Base-by-base conservation (phyloP, 2,329 filamentous ascomycete genomes). In the Aspergillus thermomutatus region DNA sequence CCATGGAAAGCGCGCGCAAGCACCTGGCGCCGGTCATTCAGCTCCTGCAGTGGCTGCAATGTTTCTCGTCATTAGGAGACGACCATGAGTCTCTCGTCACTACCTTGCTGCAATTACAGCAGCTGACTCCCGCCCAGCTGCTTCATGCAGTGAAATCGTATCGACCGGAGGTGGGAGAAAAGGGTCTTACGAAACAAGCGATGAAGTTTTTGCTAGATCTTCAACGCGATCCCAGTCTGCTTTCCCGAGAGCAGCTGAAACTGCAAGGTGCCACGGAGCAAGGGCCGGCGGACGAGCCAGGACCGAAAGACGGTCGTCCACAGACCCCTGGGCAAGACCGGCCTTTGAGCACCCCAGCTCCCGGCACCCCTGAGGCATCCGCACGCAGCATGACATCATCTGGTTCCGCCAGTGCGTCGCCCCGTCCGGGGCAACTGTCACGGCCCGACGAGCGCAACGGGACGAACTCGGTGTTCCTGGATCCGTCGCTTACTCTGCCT, bases 31-130 rank as follows among this genome's bases (percentile, higher is more conserved):
- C 94, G 4, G 84, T 96, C 21, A 92, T 97, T 54, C 94, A 99
- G 73, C 81, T 99, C 2, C 80, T 99, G 5, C 94, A 99, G 74
- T 99, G 94, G 94, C 80, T 99, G 37, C 94, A 99, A 72, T 97
- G 92, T 73, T 97, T 97, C 75, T 97, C 94, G 1, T 96, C 92
- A 0, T 82, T 97, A 3, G 91, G 87, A 4, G 92, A 97, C 68
- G 92, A 97, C 69, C 79, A 94, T 40, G 92, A 96, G 69, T 91
- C 91, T 2, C 82, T 99, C 17, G 87, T 96, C 28, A 90, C 87
- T 17, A 99, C 94, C 0, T 77, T 97, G 23, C 88, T 96, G 68
- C 94, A 97, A 72, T 81, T 99, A 43, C 92, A 91, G 62, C 83
- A 88, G 43, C 80, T 99, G 49, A 92, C 87, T 26, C 89, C 92